Base-by-base conservation (phyloP, 352 stramenopile species). In the Phytophthora nicotianae region DNA sequence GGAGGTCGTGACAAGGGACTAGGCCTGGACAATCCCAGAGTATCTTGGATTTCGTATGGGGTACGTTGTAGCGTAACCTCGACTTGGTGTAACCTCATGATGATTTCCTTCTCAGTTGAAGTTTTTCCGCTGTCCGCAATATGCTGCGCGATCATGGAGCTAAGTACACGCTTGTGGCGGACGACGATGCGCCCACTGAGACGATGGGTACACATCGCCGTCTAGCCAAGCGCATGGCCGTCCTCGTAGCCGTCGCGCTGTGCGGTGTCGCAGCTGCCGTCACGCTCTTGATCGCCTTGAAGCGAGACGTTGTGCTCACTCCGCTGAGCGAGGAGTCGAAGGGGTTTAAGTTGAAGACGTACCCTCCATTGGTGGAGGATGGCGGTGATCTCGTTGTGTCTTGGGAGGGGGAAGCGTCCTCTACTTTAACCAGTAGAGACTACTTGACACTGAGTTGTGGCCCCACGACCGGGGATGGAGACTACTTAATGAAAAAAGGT, bases 401-500 rank as follows among this genome's bases (percentile, higher is more conserved):
- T 0, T 93, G 81, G 83, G 48, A 59, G 4, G 60, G 52, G 1
- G 14, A 59, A 29, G 26, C 23, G 3, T 13, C 47, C 0, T 29
- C 20, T 0, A 16, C 29, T 5, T 32, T 77, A 23, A 72, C 71
- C n/a, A 29, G 45, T 4, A 35, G 61, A 35, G 80, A 93, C 62
- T 89, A 76, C 27, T n/a, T 93, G 37, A 88, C 81, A 13, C 52
- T 93, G 19, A 90, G 74, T 29, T 93, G 83, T 20, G 83, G 83
- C 2, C 74, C 79, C 0, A 83, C 71, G 14, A 74, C 41, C n/a
- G 75, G 59, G 2, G 58, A 80, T 1, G 50, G 66, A 20, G 83
- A 90, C 62, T 89, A 70, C 46, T 46, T 90, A 1, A 9, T 67
- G 29, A 71, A 66, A 19, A 76, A 67, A 40, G 70, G 71, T 7